These are phyloP conservation scores for Diophrys sp. DNA, from an alignment of 73 alveolate species.

Conservation along the genomic window DNA sequence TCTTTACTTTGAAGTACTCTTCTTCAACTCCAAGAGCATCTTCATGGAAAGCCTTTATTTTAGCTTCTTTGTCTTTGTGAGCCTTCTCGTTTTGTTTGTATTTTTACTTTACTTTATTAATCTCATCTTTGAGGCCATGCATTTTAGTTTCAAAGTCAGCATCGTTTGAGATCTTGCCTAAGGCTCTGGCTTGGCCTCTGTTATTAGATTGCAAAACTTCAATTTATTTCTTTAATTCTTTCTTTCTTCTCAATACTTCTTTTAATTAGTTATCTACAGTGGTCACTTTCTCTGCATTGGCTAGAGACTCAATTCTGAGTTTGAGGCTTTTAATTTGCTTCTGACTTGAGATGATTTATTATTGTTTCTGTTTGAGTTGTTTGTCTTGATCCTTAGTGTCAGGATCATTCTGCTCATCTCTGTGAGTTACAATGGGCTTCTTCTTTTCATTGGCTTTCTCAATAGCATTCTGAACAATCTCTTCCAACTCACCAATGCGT, in stretches of 20 bases:
- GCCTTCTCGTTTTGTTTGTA: not conserved
- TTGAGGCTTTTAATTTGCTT: not conserved
- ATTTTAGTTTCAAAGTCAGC: conserved; percentile 5
- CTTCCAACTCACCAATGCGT: not conserved
- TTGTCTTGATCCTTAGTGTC: not conserved
- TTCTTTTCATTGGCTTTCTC: conserved; percentile 6
- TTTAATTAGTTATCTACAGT: not conserved
- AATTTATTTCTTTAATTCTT: not conserved
- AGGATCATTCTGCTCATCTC: conserved; percentile 1
- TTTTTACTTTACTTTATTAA: not conserved
- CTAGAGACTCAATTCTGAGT: not conserved
- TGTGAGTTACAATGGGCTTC: conserved; percentile 3
- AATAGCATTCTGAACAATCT: not conserved
- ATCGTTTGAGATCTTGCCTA: conserved; percentile 3
- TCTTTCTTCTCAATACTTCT: not conserved
- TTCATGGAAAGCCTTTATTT: not conserved
- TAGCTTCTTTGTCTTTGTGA: not conserved
- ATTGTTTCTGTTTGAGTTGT: not conserved
- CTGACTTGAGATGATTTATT: not conserved
- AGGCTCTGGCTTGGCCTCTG: conserved; percentile 11
- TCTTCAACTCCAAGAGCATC: conserved; percentile 5
- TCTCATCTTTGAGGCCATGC: not conserved
- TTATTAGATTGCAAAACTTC: not conserved
- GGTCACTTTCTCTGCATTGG: not conserved
- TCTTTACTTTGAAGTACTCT: conserved; percentile 2